Percentiles rank a stretch among this genome's conserved stretches.
Conservation (phyloP, 805 yeast genomes). For the Wickerhamomyces silvicola region DNA sequence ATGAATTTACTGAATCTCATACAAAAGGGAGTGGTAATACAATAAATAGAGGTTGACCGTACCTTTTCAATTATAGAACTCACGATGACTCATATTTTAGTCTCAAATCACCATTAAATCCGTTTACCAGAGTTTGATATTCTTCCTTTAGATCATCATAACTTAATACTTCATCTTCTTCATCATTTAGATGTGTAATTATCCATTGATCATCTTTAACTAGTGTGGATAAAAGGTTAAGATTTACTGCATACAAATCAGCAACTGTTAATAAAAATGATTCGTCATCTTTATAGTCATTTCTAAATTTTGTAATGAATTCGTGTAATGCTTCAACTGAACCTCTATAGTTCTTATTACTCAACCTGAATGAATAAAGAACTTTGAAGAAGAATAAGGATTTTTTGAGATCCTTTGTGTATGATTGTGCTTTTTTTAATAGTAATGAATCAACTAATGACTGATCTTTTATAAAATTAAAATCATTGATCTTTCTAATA, state of each 20-base stretch:
- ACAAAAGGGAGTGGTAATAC: conserved; percentile 91
- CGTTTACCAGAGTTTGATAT: too few species aligned
- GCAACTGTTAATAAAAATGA: conserved; percentile 16
- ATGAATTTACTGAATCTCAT: conserved; percentile 81
- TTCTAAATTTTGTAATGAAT: conserved; percentile 26
- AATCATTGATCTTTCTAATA: conserved; percentile 32
- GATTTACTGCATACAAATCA: conserved; percentile 33
- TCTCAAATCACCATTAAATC: too few species aligned
- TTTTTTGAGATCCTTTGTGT: conserved; percentile 22
- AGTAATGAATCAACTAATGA: conserved; percentile 37
- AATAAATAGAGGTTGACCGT: conserved; percentile 47
- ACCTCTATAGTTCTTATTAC: conserved; percentile 45
- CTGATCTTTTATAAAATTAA: conserved; percentile 38
- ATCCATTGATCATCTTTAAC: conserved; percentile 36
- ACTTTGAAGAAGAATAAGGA: conserved; percentile 41
- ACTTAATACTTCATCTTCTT: conserved; percentile 17
- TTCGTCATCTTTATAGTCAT: conserved; percentile 3
- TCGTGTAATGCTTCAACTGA: conserved; percentile 38
- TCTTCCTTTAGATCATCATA: conserved; percentile 13
- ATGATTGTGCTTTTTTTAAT: conserved; percentile 19
- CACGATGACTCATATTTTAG: background rate
- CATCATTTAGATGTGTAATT: conserved; percentile 19
- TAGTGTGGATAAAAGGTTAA: conserved; percentile 33
- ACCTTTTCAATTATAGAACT: background rate
- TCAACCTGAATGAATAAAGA: conserved; percentile 44